A percentile compares a stretch with the other conserved stretches of the same genome.
These are phyloP conservation scores for Talaromyces islandicus DNA, from an alignment of 2,329 filamentous ascomycete species.

Conservation along the genomic window DNA sequence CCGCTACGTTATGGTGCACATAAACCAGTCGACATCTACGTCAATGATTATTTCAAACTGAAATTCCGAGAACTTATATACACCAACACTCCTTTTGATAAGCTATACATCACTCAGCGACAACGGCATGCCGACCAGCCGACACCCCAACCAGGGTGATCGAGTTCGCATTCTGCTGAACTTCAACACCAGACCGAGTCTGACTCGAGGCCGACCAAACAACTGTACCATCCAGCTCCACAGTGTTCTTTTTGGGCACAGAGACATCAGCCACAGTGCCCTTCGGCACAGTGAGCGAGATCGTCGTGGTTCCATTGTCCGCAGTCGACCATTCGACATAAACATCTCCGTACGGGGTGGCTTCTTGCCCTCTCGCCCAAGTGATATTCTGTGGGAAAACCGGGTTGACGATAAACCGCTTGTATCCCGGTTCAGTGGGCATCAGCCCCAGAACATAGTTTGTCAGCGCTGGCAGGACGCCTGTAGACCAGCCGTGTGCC, in stretches of 20 bases:
- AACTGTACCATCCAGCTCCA: not conserved
- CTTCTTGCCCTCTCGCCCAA: conserved; percentile 42
- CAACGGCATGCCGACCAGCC: not conserved
- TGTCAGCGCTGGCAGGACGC: conserved; percentile 43
- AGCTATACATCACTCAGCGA: not conserved
- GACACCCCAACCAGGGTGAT: not conserved
- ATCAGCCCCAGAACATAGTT: conserved; percentile 44
- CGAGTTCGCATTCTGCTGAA: not conserved
- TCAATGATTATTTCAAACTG: not conserved
- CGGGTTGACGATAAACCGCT: conserved; percentile 24
- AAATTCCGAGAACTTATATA: not conserved
- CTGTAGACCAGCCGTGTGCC: conserved; percentile 49
- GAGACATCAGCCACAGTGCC: conserved; percentile 9
- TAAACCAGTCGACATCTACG: too few species aligned
- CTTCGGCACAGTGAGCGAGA: conserved; percentile 4
- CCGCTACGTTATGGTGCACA: too few species aligned
- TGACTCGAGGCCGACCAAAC: not conserved
- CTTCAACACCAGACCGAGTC: not conserved
- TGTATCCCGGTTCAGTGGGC: conserved; percentile 42
- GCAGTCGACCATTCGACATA: conserved; percentile 32
- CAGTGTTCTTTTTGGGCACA: conserved; percentile 1
- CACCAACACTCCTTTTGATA: not conserved
- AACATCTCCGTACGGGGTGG: conserved; percentile 37
- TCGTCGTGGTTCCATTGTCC: not conserved
- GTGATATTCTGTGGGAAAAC: conserved; percentile 35